Percentiles rank a stretch among this genome's conserved stretches.
These are phyloP conservation scores for Triticum urartu DNA, from an alignment of 176 grass and related monocot genomes.

Conservation along the genomic window DNA sequence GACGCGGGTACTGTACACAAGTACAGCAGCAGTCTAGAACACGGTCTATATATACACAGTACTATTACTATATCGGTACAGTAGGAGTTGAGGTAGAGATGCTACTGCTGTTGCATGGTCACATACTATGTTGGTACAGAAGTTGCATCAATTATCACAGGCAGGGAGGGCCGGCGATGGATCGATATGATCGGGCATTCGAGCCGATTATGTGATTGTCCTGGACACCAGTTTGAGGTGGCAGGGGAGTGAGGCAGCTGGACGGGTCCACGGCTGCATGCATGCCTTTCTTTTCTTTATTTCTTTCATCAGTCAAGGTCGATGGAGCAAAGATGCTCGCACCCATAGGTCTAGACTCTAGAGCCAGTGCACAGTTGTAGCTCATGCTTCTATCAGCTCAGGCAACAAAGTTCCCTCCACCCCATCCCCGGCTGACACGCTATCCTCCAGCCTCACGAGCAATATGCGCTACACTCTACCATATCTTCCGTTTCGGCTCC, in stretches of 20 bases:
- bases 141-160: neutral
- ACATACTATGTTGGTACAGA: neutral
- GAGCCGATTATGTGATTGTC: slow-evolving; percentile 11
- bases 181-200: neutral
- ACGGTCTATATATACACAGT: neutral
- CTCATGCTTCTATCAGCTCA: slow-evolving; percentile 14
- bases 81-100: neutral
- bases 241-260: neutral
- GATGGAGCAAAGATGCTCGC: neutral
- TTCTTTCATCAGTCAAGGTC: neutral
- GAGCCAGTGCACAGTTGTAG: neutral
- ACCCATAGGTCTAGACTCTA: neutral
- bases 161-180: neutral
- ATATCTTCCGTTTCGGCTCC: neutral
- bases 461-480: neutral
- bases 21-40: neutral
- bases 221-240: slow-evolving; percentile 2
- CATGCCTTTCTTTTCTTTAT: neutral
- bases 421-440: neutral
- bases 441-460: neutral
- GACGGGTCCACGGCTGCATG: slow-evolving; percentile 23
- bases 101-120: neutral
- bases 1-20: neutral
- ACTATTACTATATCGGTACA: neutral
- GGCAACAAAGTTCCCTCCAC: neutral